phyloP scores from a whole-genome alignment of 345 rosid genomes.

The Gossypioides kirkii region DNA sequence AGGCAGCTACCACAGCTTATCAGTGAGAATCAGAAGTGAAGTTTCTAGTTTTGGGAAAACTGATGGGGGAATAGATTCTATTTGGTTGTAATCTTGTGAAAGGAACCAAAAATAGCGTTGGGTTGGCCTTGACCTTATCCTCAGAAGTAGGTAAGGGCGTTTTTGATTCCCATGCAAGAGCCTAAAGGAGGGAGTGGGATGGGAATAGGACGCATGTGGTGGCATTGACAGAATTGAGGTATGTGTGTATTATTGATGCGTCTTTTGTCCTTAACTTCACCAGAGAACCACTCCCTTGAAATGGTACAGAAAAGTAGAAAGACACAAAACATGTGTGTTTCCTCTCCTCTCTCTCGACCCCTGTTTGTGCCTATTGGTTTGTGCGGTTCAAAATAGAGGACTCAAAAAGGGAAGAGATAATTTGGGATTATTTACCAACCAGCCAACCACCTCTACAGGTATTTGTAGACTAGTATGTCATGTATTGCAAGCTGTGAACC shows the following conservation, averaged over 20 bases:
- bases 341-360: not conserved
- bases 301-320: not conserved
- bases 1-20: no score
- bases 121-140: conserved; percentile 2
- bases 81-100: not conserved
- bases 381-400: not conserved
- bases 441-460: not conserved
- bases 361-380: not conserved
- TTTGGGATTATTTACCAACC: not conserved
- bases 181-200: not conserved
- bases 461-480: not conserved
- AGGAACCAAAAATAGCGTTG: not conserved
- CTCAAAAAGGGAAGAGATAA: not conserved
- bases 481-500: conserved; percentile 7
- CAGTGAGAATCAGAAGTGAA: not conserved
- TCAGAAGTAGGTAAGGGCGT: not conserved
- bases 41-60: not conserved
- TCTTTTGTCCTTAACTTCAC: not conserved
- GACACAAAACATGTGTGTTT: not conserved
- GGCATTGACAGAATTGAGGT: not conserved
- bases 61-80: not conserved
- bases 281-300: not conserved
- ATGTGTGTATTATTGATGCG: conserved; percentile 2
- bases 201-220: not conserved
- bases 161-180: not conserved